Evolutionary conservation across 1,284 basidiomycete genomes (phyloP).

Genomic region (Singerocomus inundabilis): DNA sequence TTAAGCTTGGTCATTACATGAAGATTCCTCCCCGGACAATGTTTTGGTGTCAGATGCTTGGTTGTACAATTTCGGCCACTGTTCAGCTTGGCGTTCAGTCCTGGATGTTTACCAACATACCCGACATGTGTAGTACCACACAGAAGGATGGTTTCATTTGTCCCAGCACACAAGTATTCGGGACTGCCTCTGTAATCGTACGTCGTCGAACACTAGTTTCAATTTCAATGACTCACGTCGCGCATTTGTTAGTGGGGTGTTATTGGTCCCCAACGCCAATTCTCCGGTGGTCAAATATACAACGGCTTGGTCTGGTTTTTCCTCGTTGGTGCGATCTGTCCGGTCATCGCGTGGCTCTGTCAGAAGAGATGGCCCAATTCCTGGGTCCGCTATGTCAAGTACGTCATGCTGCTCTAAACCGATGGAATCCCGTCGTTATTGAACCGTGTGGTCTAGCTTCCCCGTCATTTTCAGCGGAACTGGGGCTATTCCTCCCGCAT

Average conservation of each 20-base stretch:
- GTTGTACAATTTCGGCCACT: conserved; percentile 42
- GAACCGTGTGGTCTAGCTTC: conserved; percentile 31
- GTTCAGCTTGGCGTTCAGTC: conserved; percentile 44
- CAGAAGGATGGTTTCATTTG: conserved; percentile 38
- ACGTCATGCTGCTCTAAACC: conserved; percentile 6
- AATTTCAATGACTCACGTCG: not conserved
- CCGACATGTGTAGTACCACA: conserved; percentile 25
- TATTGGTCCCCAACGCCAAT: conserved; percentile 40
- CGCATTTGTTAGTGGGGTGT: conserved; percentile 35
- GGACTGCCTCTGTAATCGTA: conserved; percentile 40
- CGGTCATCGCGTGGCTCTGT: conserved; percentile 40
- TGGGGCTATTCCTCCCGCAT: conserved; percentile 49
- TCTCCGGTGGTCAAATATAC: conserved; percentile 30
- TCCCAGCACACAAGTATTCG: conserved; percentile 38
- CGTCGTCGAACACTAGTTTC: conserved; percentile 1
- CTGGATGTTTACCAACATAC: conserved; percentile 39
- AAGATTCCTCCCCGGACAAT: conserved; percentile 49
- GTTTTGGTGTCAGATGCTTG: conserved; percentile 44
- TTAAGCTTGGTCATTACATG: conserved; percentile 51
- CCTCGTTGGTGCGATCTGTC: conserved; percentile 50
- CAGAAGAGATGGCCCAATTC: conserved; percentile 44
- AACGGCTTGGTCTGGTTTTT: conserved; percentile 50
- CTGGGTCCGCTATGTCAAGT: conserved; percentile 48
- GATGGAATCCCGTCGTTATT: not conserved
- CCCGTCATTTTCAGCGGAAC: conserved; percentile 56